A percentile compares a stretch with the other conserved stretches of the same genome.
phyloP scores from a whole-genome alignment of 78 protist species.

The Anaeramoeba flamelloides region DNA sequence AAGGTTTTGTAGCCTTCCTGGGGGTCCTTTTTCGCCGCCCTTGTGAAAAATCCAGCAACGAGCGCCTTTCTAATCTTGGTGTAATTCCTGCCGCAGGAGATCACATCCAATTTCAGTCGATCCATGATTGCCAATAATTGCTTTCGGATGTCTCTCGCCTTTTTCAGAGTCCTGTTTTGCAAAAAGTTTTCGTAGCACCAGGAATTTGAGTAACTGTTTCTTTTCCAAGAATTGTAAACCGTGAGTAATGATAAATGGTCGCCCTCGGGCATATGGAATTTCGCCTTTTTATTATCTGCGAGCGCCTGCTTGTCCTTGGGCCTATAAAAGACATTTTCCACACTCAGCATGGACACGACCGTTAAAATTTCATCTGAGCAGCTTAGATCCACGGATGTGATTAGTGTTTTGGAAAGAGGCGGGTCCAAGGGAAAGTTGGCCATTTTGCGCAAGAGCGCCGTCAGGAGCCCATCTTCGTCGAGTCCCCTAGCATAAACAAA shows the following conservation, averaged over 20 bases:
- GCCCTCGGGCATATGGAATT: conserved; percentile 61
- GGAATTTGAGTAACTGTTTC: conserved; percentile 47
- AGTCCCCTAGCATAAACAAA: conserved; percentile 70
- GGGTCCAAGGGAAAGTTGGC: conserved; percentile 99
- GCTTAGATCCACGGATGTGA: conserved; percentile 69
- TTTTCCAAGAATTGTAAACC: conserved; percentile 84
- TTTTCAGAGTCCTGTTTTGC: conserved; percentile 67
- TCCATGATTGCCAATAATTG: conserved; percentile 87
- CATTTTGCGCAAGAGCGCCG: conserved; percentile 81
- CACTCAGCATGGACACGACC: conserved; percentile 84
- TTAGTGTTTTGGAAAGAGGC: conserved; percentile 68
- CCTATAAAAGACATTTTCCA: conserved; percentile 76
- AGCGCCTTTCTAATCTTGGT: conserved; percentile 65
- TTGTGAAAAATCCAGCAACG: conserved; percentile 68
- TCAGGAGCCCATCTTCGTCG: conserved; percentile 91
- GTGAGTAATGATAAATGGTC: conserved; percentile 88
- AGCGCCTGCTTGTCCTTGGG: conserved; percentile 88
- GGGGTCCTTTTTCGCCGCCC: conserved; percentile 92
- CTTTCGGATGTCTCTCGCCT: conserved; percentile 87
- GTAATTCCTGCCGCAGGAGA: conserved; percentile 58
- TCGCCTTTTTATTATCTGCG: conserved; percentile 78
- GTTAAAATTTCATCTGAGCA: conserved; percentile 88
- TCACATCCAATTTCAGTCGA: conserved; percentile 49
- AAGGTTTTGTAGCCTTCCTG: conserved; percentile 84
- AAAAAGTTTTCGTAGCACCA: conserved; percentile 93